Evolutionary conservation across 2,329 filamentous ascomycete genomes (phyloP), one percentile per base, ranked within the genome.

Genomic region (Ophiostoma montium): DNA sequence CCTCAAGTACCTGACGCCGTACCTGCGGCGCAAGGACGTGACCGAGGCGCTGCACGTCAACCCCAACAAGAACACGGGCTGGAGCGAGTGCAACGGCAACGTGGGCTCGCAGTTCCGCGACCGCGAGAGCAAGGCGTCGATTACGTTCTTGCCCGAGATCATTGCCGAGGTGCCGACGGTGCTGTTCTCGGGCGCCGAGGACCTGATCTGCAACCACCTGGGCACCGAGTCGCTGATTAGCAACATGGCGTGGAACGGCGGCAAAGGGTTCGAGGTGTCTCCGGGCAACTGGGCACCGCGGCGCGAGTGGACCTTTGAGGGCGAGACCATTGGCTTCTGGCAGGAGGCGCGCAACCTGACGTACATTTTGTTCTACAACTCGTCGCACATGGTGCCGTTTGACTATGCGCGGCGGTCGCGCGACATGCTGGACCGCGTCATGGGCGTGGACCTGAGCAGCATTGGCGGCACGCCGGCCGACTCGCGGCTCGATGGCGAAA

Each of bases 311-410:
- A 85, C 80, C 1, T 95, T 96, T 56, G 92, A 96, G 64, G 86
- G 82, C 53, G 78, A 95, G 57, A 69, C 78, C 1, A 89, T 89
- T 3, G 92, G 92, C 21, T 86, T 94, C 61, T 98, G 90, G 72
- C 94, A 98, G 65, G 79, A 88, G 62, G 90, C 92, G 2, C 81
- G 94, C 56, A 98, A 98, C 66, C 68, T 98, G 53, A 95, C 92
- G 1, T 98, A 98, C 61, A 82, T 98, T 31, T 73, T 94, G 36
- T 95, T 96, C 67, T 86, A 94, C 70, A 94, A 98, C 64, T 81
- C 87, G 15, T 94, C 86, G 46, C 92, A 98, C 65, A 98, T 98
- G 92, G 92, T 98, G 1, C 94, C 92, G 1, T 96, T 92, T 60
- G 90, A 98, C 65, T 85, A 84, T 58, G 82, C 90, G 1, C 80